Base-by-base conservation (phyloP, 169 alveolate species). In the Plasmodium malariae region DNA sequence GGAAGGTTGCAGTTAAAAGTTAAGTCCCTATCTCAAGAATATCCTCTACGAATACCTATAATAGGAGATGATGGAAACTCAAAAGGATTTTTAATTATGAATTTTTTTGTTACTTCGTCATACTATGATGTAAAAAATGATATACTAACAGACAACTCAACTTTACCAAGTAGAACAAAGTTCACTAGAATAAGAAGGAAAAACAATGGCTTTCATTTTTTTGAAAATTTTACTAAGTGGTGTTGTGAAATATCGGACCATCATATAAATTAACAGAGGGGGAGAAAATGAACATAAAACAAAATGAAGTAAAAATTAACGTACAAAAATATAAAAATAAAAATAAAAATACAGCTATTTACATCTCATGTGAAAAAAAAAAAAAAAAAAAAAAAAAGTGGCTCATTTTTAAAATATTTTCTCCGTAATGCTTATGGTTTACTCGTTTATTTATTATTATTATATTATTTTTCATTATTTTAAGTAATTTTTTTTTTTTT, bases 181-280 rank as follows among this genome's bases (percentile, higher is more conserved):
- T 76, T 69, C 12, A 70, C 91, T 0, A 67, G 88, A 36, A 65
- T 88, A 49, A 51, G 92, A 43, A 78, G 92, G 88, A 93, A 78
- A 48, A 92, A 78, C 32, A 73, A 88, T 72, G 96, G 92, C 0
- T 49, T 90, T n/a, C 87, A 55, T 63, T 51, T 93, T 40, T 87
- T 94, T 40, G 92, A 92, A 55, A 91, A 94, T 59, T 92, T 94
- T 34, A 94, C 93, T 24, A 74, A 93, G 86, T 94, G 96, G 96
- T 94, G 96, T 85, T 94, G 96, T 63, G 95, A 94, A 87, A 94
- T 94, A 55, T 73, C 96, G 1, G 95, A 94, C 70, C 76, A 92
- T 88, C 94, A 92, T 74, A 70, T 94, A 40, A 80, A 88, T 73
- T 93, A 87, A 76, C 1, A 24, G 14, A 65, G 14, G 12, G 54